phyloP scores from a whole-genome alignment of 352 stramenopile genomes.

The Globisporangium nunn region DNA sequence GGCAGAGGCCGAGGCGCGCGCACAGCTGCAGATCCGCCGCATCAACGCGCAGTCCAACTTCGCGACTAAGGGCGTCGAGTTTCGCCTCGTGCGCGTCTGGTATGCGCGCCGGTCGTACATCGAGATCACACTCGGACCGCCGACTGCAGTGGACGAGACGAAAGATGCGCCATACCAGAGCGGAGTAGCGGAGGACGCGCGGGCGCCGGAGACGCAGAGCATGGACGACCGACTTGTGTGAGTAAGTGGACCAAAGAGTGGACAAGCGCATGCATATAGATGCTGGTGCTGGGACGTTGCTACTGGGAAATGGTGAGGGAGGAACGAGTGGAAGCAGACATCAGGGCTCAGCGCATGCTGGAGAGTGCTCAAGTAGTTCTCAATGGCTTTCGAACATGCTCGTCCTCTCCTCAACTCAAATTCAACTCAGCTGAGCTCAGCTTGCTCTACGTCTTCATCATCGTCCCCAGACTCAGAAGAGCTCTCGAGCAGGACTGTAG shows the following conservation, averaged over 20 bases:
- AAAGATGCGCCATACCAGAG: not conserved
- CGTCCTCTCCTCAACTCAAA: no score
- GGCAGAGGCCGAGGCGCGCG: constrained; percentile 53
- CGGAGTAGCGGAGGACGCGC: not conserved
- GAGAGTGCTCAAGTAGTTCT: not conserved
- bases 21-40: constrained; percentile 58
- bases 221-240: constrained; percentile 13
- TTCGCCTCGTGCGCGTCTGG: constrained; percentile 60
- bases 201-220: constrained; percentile 7
- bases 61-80: constrained; percentile 43
- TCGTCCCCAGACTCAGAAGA: no score
- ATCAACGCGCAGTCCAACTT: constrained; percentile 71
- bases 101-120: constrained; percentile 60
- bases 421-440: no score
- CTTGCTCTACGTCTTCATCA: no score
- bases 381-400: no score
- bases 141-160: not conserved
- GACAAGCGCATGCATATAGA: not conserved
- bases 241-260: not conserved
- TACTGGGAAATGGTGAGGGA: not conserved
- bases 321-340: not conserved
- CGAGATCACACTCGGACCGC: constrained; percentile 45
- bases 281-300: not conserved
- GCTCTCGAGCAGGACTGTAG: no score
- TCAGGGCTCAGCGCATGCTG: no score